These are phyloP conservation scores for Nepenthes alata DNA, from an alignment of 179 eudicot species.

Conservation along the genomic window DNA sequence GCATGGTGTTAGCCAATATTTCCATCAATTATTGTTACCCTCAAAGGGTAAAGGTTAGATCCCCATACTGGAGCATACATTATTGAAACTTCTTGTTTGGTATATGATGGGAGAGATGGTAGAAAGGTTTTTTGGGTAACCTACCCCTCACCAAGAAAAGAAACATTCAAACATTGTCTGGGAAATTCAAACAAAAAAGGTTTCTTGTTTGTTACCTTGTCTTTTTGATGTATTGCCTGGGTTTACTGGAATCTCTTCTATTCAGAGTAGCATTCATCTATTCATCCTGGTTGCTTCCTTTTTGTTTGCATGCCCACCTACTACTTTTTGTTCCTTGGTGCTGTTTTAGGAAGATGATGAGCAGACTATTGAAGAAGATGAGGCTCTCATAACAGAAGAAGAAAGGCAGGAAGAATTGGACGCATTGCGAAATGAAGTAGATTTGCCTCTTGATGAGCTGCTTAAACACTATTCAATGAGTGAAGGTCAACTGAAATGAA, in stretches of 20 bases:
- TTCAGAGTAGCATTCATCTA: not conserved
- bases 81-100: no score
- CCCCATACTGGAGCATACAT: no score
- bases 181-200: no score
- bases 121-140: no score
- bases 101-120: no score
- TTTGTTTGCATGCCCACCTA: not conserved
- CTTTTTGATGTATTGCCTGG: no score
- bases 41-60: no score
- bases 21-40: no score
- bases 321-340: conserved; percentile 4
- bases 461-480: conserved; percentile 51
- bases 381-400: conserved; percentile 80
- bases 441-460: conserved; percentile 79
- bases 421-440: conserved; percentile 73
- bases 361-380: conserved; percentile 90
- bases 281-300: not conserved
- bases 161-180: no score
- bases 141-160: no score
- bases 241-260: not conserved
- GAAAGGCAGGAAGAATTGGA: conserved; percentile 81
- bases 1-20: no score
- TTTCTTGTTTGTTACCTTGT: no score
- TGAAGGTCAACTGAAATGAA: conserved; percentile 35
- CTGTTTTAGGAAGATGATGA: conserved; percentile 89